These are phyloP conservation scores for Candida glucosophila DNA, from an alignment of 1,139 yeast species.

Conservation along the genomic window DNA sequence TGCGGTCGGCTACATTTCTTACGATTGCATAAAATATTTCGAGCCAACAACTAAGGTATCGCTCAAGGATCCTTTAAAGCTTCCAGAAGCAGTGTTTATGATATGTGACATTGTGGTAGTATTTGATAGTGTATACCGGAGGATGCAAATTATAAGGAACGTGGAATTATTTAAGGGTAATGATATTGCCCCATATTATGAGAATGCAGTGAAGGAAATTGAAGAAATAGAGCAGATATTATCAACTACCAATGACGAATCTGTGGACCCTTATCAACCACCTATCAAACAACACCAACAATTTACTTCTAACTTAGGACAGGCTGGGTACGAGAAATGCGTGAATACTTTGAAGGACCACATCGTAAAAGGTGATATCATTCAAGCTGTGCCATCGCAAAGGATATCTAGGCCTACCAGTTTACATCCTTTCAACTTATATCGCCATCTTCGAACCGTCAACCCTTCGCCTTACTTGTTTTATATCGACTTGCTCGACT, in stretches of 20 bases:
- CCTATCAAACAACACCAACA: conserved; percentile 57
- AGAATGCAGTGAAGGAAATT: conserved; percentile 49
- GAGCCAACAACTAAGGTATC: conserved; percentile 81
- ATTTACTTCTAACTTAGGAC: conserved; percentile 84
- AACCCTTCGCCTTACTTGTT: conserved; percentile 96
- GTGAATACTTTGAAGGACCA: conserved; percentile 70
- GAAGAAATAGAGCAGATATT: conserved; percentile 46
- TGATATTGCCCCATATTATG: conserved; percentile 41
- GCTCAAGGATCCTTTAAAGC: conserved; percentile 66
- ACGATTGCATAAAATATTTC: conserved; percentile 92
- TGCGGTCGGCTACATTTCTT: conserved; percentile 89
- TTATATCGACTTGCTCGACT: conserved; percentile 83
- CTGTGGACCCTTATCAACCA: conserved; percentile 48
- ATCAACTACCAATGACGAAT: conserved; percentile 25
- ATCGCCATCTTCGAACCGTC: conserved; percentile 87
- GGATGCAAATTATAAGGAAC: conserved; percentile 84
- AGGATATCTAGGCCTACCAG: conserved; percentile 92
- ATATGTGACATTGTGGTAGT: conserved; percentile 83
- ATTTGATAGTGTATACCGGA: conserved; percentile 87
- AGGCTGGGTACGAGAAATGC: conserved; percentile 82
- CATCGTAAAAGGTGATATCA: conserved; percentile 83
- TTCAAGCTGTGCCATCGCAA: conserved; percentile 97
- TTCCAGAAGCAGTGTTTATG: conserved; percentile 92
- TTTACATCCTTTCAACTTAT: conserved; percentile 91
- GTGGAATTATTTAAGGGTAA: conserved; percentile 40